Base-by-base conservation (phyloP, 805 yeast genomes). In the Yueomyces sinensis region DNA sequence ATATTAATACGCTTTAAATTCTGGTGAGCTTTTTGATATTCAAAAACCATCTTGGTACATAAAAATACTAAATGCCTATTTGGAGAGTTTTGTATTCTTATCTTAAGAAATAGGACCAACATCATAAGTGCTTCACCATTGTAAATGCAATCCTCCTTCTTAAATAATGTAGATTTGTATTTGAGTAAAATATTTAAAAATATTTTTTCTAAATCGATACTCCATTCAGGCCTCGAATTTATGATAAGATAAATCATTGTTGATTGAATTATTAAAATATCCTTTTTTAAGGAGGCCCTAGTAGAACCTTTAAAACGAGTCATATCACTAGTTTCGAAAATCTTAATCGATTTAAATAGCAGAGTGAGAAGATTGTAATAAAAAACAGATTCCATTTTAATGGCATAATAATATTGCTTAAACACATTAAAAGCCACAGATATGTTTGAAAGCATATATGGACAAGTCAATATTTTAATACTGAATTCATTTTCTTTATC, bases 341-440 rank as follows among this genome's bases (percentile, higher is more conserved):
- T 14, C 14, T 44, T 47, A 5, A 43, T 13, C 25, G 42, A 47
- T 17, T 39, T 38, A n/a, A 63, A 29, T 31, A 61, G 59, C 0
- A 40, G 28, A 17, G 54, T 24, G 0, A 61, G 44, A 3, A 43
- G 37, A 15, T 23, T 7, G 9, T 17, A 59, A 62, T 31, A 56
- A 43, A 9, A 63, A 39, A 22, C 30, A 13, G 34, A 9, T 4
- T 31, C 27, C 20, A 43, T 36, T 9, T 30, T 29, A 13, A 38
- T 23, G 13, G 32, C 17, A 4, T 25, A 17, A 9, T 38, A 29
- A 11, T 37, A 29, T n/a, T 34, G 32, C 19, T 33, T 35, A 16
- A 36, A 29, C 18, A 30, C 28, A 15, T 38, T 33, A 22, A 41
- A 41, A 7, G 41, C 16, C n/a, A 30, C 23, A 19, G 37, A n/a